Evolutionary conservation across 2,329 filamentous ascomycete genomes (phyloP).

Genomic region (Rhynchosporium graminicola): DNA sequence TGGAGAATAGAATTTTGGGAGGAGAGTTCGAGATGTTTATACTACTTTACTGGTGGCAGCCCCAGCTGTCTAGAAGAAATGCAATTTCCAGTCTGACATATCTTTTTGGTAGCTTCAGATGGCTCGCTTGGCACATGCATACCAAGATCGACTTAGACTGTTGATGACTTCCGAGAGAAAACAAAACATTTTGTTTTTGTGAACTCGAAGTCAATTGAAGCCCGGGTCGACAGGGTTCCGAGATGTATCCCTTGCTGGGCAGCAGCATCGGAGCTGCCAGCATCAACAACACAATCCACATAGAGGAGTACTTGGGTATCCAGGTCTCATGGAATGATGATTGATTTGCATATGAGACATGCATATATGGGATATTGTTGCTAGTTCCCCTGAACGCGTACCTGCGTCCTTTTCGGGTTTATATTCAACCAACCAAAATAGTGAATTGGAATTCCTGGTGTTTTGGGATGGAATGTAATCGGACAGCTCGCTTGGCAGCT

Average conservation of each 20-base stretch:
- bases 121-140: not conserved
- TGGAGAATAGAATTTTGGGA: not conserved
- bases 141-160: not conserved
- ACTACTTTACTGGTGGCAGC: not conserved
- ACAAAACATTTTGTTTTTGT: not conserved
- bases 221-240: too few relatives aligned
- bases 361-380: not conserved
- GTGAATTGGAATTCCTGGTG: not conserved
- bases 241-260: too few relatives aligned
- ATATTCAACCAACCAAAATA: not conserved
- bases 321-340: too few relatives aligned
- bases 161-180: too few relatives aligned
- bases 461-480: too few relatives aligned
- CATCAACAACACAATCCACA: too few relatives aligned
- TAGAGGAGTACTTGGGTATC: too few relatives aligned
- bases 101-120: conserved; percentile 5
- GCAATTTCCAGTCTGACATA: conserved; percentile 6
- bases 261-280: too few relatives aligned
- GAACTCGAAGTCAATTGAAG: not conserved
- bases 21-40: not conserved
- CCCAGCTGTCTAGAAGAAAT: conserved; percentile 5
- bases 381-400: not conserved
- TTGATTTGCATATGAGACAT: too few relatives aligned
- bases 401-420: not conserved
- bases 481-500: not conserved